A percentile compares a stretch with the other conserved stretches of the same genome.
phyloP scores from a whole-genome alignment of 306 rosid genomes.

The Casuarina cunninghamiana region DNA sequence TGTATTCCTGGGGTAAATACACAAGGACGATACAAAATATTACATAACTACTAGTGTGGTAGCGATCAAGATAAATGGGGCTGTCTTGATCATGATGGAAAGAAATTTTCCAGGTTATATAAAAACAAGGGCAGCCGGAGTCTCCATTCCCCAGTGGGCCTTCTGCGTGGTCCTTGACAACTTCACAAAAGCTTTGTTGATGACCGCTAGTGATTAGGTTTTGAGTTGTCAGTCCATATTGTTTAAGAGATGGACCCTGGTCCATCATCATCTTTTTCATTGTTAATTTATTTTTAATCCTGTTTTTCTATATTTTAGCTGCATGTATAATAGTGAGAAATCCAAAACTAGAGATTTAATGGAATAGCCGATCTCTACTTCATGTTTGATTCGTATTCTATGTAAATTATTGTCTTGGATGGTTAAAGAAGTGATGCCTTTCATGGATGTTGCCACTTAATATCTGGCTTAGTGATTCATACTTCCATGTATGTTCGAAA shows the following conservation, averaged over 20 bases:
- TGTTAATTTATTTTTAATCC: background rate
- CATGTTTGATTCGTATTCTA: background rate
- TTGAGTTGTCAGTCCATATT: background rate
- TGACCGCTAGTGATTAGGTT: background rate
- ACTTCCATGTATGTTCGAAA: background rate
- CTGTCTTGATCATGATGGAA: background rate
- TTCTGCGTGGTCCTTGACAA: background rate
- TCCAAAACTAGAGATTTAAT: background rate
- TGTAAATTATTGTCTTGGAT: background rate
- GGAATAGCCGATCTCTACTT: background rate
- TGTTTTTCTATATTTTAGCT: background rate
- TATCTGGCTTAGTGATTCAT: background rate
- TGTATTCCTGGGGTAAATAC: conserved; percentile 12
- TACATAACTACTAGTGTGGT: background rate
- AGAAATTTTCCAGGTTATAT: background rate
- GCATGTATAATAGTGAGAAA: background rate
- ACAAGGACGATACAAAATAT: conserved; percentile 1
- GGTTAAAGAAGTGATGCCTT: background rate
- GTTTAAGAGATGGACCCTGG: background rate
- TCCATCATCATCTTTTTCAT: conserved; percentile 3
- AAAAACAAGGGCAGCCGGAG: background rate
- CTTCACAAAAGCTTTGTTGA: background rate
- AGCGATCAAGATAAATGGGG: background rate
- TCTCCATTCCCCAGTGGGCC: background rate
- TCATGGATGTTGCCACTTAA: background rate